A percentile compares a stretch with the other conserved stretches of the same genome.
These are phyloP conservation scores for Cryomyces minteri DNA, from an alignment of 495 filamentous ascomycete genomes.

Conservation along the genomic window DNA sequence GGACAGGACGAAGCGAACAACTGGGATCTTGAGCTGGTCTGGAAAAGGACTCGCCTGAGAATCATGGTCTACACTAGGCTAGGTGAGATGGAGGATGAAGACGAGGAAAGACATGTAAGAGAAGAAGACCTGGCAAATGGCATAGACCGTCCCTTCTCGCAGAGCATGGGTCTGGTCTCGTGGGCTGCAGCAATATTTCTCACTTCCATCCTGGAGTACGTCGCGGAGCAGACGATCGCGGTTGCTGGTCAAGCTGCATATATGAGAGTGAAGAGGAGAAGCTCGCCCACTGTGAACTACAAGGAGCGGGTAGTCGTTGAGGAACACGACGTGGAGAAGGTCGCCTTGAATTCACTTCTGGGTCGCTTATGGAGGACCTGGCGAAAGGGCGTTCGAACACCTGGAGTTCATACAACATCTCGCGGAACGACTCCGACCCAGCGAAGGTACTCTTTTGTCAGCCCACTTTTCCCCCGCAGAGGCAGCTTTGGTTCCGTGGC, in stretches of 20 bases:
- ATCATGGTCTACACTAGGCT: constrained; percentile 97
- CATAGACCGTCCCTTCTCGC: constrained; percentile 32
- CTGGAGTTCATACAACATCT: too few species aligned
- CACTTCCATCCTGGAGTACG: constrained; percentile 81
- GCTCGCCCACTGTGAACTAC: neutral
- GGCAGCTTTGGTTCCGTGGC: constrained; percentile 1
- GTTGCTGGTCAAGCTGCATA: constrained; percentile 82
- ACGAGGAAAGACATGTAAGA: constrained; percentile 71
- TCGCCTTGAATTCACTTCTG: constrained; percentile 72
- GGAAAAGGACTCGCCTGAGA: constrained; percentile 78
- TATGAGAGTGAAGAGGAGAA: neutral
- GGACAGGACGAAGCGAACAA: constrained; percentile 32
- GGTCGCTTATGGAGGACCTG: constrained; percentile 88
- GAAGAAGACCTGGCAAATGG: constrained; percentile 42
- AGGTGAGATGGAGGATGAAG: constrained; percentile 94
- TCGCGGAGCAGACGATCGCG: constrained; percentile 77
- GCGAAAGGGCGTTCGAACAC: constrained; percentile 39
- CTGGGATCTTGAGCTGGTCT: constrained; percentile 75
- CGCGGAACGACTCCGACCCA: too few species aligned
- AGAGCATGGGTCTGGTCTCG: constrained; percentile 47
- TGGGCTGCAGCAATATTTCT: constrained; percentile 90
- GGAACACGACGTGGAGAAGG: constrained; percentile 81
- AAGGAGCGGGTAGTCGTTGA: constrained; percentile 59
- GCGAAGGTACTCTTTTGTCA: neutral
- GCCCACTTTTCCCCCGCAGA: neutral